Evolutionary conservation across 768 basidiomycete species (phyloP).

Genomic region (Lentinula boryana): DNA sequence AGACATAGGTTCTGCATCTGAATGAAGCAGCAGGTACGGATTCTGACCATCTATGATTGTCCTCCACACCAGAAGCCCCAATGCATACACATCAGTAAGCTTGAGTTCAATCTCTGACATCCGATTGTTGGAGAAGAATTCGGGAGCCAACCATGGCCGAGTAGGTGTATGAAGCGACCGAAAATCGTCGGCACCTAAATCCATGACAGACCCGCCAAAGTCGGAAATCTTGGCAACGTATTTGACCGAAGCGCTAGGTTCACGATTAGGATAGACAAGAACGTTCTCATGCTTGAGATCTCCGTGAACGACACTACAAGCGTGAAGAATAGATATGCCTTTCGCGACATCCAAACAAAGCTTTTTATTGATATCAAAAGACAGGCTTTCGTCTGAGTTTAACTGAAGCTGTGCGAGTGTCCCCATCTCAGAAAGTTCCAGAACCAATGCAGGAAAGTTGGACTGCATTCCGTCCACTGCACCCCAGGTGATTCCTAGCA

Average conservation of each 20-base stretch:
- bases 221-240: slow-evolving; percentile 8
- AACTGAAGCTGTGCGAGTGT: slow-evolving; percentile 6
- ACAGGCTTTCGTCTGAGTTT: not conserved
- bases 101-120: slow-evolving; percentile 2
- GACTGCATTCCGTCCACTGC: not conserved
- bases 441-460: slow-evolving; percentile 5
- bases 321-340: slow-evolving; percentile 9
- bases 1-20: not conserved
- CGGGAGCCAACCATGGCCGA: slow-evolving; percentile 6
- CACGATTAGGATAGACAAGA: slow-evolving; percentile 7
- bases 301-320: slow-evolving; percentile 9
- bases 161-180: not conserved
- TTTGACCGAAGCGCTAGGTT: not conserved
- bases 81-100: slow-evolving; percentile 7
- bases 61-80: slow-evolving; percentile 8
- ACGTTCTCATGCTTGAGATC: slow-evolving; percentile 13
- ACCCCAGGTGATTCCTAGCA: slow-evolving; percentile 7
- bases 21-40: not conserved
- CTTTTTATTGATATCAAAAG: slow-evolving; percentile 7
- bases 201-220: slow-evolving; percentile 10
- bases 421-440: slow-evolving; percentile 9
- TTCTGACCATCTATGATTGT: slow-evolving; percentile 3
- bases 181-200: not conserved
- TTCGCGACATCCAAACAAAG: slow-evolving; percentile 9
- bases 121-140: not conserved